A percentile compares a stretch with the other conserved stretches of the same genome.
Conservation (phyloP, 1,284 basidiomycete genomes). For the Pseudozyma thailandica region DNA sequence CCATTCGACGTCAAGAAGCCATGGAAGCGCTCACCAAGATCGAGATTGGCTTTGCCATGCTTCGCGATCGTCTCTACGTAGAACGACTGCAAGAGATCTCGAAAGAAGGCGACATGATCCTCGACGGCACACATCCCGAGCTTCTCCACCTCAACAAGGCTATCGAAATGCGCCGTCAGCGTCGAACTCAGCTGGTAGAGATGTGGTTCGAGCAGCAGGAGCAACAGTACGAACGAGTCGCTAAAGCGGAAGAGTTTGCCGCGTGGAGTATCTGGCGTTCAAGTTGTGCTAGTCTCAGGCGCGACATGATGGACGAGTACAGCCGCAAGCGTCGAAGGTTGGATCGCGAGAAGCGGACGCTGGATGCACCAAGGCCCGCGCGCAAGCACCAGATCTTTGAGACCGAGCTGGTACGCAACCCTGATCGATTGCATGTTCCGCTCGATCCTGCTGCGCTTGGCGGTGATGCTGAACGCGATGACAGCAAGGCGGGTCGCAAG, state of each 20-base stretch:
- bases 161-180: conserved; percentile 67
- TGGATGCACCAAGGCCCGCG: conserved; percentile 77
- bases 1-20: conserved; percentile 69
- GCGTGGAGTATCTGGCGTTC: conserved; percentile 75
- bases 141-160: conserved; percentile 77
- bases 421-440: conserved; percentile 41
- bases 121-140: conserved; percentile 79
- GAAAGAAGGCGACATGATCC: conserved; percentile 72
- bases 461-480: conserved; percentile 9
- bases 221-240: conserved; percentile 77
- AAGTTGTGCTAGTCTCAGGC: conserved; percentile 72
- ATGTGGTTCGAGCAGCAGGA: conserved; percentile 74
- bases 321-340: conserved; percentile 81
- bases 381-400: conserved; percentile 66
- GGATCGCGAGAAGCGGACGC: conserved; percentile 80
- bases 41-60: conserved; percentile 72
- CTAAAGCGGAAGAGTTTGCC: conserved; percentile 74
- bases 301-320: conserved; percentile 82
- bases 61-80: conserved; percentile 72
- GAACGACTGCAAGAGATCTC: conserved; percentile 73
- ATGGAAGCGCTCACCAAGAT: conserved; percentile 72
- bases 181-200: conserved; percentile 66
- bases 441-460: conserved; percentile 5
- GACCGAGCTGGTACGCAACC: conserved; percentile 64
- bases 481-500: conserved; percentile 22